Conservation (phyloP, 2,329 filamentous ascomycete species). For the Celoporthe dispersa region DNA sequence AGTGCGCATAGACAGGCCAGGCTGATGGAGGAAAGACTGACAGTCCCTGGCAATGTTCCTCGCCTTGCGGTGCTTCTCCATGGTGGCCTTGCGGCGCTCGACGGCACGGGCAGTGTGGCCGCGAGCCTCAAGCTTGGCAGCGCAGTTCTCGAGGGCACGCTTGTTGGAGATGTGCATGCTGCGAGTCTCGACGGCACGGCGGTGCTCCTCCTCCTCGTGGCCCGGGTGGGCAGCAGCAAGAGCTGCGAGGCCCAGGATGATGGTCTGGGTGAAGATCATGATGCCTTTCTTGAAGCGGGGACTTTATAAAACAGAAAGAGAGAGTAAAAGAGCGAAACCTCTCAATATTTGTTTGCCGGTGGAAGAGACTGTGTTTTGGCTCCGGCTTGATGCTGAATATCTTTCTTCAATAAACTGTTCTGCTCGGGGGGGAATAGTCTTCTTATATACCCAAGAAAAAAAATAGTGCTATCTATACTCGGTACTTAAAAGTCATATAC, state of each 20-base stretch:
- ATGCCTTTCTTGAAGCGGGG: neutral
- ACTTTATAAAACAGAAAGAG: neutral
- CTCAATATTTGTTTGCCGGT: neutral
- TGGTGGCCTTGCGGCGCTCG: constrained; percentile 18
- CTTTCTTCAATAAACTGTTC: neutral
- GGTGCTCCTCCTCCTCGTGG: constrained; percentile 17
- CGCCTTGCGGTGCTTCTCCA: constrained; percentile 15
- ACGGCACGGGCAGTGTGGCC: constrained; percentile 19
- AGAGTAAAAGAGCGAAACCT: neutral
- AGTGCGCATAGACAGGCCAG: neutral
- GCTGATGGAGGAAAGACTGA: neutral
- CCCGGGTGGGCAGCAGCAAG: constrained; percentile 21
- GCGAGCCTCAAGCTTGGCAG: constrained; percentile 25
- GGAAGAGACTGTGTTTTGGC: constrained; percentile 1
- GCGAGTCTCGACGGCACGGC: constrained; percentile 6
- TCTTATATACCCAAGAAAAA: constrained; percentile 4
- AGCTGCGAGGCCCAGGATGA: constrained; percentile 16
- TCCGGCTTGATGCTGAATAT: neutral
- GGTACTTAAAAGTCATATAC: neutral
- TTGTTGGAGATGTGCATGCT: neutral
- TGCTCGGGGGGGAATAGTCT: neutral
- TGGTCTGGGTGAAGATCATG: constrained; percentile 22
- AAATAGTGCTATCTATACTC: neutral
- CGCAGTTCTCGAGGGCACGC: constrained; percentile 22
- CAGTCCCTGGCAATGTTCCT: constrained; percentile 17